Percentiles rank a stretch among this genome's conserved stretches.
These are phyloP conservation scores for Oxyria digyna DNA, from an alignment of 148 eudicot species.

Conservation along the genomic window DNA sequence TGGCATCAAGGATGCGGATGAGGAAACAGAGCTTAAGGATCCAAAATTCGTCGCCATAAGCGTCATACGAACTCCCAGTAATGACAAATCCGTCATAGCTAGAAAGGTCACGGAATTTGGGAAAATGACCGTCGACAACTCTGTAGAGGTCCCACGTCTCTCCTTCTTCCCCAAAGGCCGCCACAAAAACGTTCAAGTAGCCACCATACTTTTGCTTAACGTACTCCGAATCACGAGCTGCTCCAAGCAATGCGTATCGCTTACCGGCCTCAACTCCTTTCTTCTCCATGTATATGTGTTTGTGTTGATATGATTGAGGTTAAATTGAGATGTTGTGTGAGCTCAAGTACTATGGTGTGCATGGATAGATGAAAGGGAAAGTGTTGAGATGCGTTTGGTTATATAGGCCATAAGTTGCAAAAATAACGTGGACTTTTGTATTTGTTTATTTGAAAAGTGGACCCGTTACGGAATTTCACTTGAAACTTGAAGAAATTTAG, in stretches of 20 bases:
- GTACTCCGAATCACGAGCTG: conserved; percentile 60
- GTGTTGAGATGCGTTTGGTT: background rate
- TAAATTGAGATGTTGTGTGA: no score
- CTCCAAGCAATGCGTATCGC: conserved; percentile 42
- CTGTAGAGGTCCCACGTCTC: conserved; percentile 67
- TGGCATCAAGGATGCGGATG: conserved; percentile 29
- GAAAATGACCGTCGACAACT: conserved; percentile 64
- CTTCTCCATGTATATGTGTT: background rate
- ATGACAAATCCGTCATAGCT: conserved; percentile 61
- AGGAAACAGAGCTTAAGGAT: conserved; percentile 50
- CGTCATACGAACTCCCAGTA: conserved; percentile 67
- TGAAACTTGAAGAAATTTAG: background rate
- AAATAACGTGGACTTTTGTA: background rate
- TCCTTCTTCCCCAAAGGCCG: conserved; percentile 41
- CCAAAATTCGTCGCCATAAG: conserved; percentile 58
- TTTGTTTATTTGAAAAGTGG: background rate
- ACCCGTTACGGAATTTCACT: background rate
- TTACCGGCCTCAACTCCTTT: conserved; percentile 11
- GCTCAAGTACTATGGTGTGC: no score
- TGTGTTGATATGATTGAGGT: background rate
- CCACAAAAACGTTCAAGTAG: conserved; percentile 51
- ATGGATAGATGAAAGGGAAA: background rate
- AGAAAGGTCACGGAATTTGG: conserved; percentile 28
- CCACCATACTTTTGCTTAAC: conserved; percentile 54
- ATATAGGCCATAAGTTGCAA: background rate